phyloP scores from a whole-genome alignment of 768 basidiomycete genomes.

The Psilocybe subaeruginosa region DNA sequence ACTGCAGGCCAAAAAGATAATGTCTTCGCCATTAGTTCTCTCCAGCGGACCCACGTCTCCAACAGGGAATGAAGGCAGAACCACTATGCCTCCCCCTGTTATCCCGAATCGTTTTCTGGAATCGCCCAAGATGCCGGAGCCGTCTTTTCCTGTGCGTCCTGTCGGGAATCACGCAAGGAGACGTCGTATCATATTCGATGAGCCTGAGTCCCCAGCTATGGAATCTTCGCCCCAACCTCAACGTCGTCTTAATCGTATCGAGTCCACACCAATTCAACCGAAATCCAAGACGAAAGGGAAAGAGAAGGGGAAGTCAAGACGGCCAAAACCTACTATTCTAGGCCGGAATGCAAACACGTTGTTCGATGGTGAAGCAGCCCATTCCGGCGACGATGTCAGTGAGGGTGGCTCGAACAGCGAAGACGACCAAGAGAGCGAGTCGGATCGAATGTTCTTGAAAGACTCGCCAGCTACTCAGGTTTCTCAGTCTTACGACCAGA shows the following conservation, averaged over 20 bases:
- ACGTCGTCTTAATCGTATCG: constrained; percentile 39
- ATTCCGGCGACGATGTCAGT: constrained; percentile 82
- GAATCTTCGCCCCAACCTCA: constrained; percentile 34
- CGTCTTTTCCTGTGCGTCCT: constrained; percentile 32
- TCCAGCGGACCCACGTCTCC: constrained; percentile 17
- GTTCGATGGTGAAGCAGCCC: constrained; percentile 72
- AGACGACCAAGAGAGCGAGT: constrained; percentile 64
- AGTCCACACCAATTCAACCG: constrained; percentile 31
- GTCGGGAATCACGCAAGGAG: constrained; percentile 21
- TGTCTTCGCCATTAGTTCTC: constrained; percentile 7
- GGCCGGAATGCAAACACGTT: constrained; percentile 37
- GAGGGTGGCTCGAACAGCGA: constrained; percentile 59
- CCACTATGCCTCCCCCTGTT: constrained; percentile 31
- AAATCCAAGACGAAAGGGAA: constrained; percentile 12
- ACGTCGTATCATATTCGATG: constrained; percentile 33
- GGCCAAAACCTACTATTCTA: constrained; percentile 29
- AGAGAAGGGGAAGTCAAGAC: constrained; percentile 19
- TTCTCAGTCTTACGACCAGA: constrained; percentile 76
- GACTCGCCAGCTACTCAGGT: constrained; percentile 68
- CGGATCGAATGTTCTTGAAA: constrained; percentile 68
- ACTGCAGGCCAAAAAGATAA: background rate
- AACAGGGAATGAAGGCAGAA: constrained; percentile 12
- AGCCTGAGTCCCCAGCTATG: constrained; percentile 32
- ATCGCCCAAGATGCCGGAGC: constrained; percentile 25
- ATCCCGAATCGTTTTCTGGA: constrained; percentile 20